Conservation (phyloP, 2,329 filamentous ascomycete genomes). For the Botrytis fabae region DNA sequence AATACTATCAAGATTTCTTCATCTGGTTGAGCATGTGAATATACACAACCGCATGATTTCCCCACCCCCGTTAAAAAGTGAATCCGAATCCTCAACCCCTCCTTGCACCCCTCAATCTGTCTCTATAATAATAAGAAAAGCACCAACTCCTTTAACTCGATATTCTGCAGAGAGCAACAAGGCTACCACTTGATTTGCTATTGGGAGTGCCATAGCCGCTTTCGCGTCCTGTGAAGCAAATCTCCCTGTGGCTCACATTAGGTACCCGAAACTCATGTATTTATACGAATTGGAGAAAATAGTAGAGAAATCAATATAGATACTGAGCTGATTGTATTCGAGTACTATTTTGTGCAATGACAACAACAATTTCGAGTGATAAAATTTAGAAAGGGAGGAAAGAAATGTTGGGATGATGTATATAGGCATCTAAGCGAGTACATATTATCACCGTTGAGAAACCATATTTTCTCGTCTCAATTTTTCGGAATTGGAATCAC, state of each 20-base stretch:
- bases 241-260: background rate
- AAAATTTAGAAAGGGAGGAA: rapidly evolving
- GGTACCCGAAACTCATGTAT: background rate
- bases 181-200: too few relatives aligned
- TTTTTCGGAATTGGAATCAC: background rate
- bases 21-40: too few relatives aligned
- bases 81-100: background rate
- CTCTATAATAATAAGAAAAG: background rate
- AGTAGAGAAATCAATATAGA: background rate
- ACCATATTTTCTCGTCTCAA: background rate
- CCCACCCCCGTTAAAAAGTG: background rate
- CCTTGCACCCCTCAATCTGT: background rate
- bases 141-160: background rate
- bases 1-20: background rate
- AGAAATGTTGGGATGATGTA: background rate
- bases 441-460: too few relatives aligned
- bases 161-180: background rate
- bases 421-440: background rate
- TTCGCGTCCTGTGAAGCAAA: background rate
- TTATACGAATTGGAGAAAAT: background rate
- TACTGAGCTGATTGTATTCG: background rate
- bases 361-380: rapidly evolving
- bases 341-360: rapidly evolving
- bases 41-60: too few relatives aligned
- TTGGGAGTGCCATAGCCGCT: rapidly evolving